phyloP scores from a whole-genome alignment of 2,329 filamentous ascomycete species.

The Volutella citrinella region DNA sequence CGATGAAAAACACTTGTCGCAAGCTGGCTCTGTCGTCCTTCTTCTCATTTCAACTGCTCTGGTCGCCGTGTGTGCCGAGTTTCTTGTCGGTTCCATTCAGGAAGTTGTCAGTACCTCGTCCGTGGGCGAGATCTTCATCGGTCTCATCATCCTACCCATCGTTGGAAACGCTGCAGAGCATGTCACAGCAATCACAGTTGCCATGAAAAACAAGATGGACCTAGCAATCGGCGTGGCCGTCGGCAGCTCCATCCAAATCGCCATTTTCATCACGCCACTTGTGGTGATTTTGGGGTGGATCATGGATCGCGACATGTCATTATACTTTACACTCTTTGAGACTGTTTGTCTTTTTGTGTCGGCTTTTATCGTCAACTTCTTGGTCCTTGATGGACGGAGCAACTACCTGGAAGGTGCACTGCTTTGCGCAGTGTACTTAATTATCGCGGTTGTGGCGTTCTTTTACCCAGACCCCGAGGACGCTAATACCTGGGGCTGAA shows the following conservation, averaged over 20 bases:
- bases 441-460: constrained; percentile 64
- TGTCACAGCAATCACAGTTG: constrained; percentile 68
- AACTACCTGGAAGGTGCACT: constrained; percentile 82
- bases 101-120: constrained; percentile 55
- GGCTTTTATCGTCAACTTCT: constrained; percentile 82
- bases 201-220: constrained; percentile 75
- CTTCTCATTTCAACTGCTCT: constrained; percentile 62
- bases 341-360: constrained; percentile 83
- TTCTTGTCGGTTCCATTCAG: constrained; percentile 66
- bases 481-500: constrained; percentile 42
- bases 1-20: constrained; percentile 49
- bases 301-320: constrained; percentile 65
- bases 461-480: constrained; percentile 58
- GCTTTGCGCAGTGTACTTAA: constrained; percentile 64
- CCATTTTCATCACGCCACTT: constrained; percentile 67
- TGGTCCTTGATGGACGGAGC: constrained; percentile 79
- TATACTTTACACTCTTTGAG: constrained; percentile 88
- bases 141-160: constrained; percentile 69
- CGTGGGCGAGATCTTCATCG: constrained; percentile 65
- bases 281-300: constrained; percentile 72
- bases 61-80: constrained; percentile 67
- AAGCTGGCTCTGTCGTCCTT: constrained; percentile 56
- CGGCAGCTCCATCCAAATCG: constrained; percentile 70
- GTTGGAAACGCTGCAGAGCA: constrained; percentile 74
- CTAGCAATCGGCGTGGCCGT: constrained; percentile 70